Percentiles rank a stretch among this genome's conserved stretches.
phyloP scores from a whole-genome alignment of 129 eudicot genomes.

The Chrysanthemum makinoi region DNA sequence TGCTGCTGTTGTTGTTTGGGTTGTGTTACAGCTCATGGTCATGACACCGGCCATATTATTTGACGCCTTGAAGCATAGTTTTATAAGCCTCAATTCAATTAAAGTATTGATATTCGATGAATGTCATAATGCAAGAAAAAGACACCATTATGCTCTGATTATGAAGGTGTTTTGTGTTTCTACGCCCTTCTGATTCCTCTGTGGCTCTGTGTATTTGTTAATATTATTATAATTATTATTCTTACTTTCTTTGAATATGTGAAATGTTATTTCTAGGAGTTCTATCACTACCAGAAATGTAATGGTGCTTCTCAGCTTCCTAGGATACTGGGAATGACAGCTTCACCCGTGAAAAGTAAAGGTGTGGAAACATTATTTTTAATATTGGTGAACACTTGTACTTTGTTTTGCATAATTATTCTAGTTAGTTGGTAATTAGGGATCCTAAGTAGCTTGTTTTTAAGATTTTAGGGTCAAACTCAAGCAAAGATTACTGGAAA shows the following conservation, averaged over 20 bases:
- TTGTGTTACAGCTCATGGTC: slow-evolving; percentile 64
- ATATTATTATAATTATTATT: neutral
- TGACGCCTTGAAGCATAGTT: slow-evolving; percentile 73
- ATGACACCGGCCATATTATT: slow-evolving; percentile 80
- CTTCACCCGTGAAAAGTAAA: slow-evolving; percentile 89
- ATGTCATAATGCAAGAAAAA: slow-evolving; percentile 89
- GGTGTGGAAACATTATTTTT: slow-evolving; percentile 33
- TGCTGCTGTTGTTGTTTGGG: neutral
- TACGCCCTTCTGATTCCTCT: neutral
- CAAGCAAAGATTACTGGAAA: slow-evolving; percentile 47
- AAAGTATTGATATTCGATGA: slow-evolving; percentile 85
- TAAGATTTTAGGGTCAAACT: slow-evolving; percentile 41
- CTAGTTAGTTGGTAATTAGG: neutral
- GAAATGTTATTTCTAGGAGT: slow-evolving; percentile 52
- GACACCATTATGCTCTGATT: slow-evolving; percentile 69
- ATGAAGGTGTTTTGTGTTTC: slow-evolving; percentile 61
- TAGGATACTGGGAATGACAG: slow-evolving; percentile 93
- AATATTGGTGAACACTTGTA: too few species aligned
- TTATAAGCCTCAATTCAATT: slow-evolving; percentile 49
- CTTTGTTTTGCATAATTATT: neutral
- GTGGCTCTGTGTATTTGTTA: neutral
- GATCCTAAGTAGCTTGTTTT: slow-evolving; percentile 5
- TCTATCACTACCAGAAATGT: slow-evolving; percentile 49
- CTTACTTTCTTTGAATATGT: slow-evolving; percentile 5
- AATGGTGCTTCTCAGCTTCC: slow-evolving; percentile 45